Conservation (phyloP, 2,329 filamentous ascomycete species). For the Ceratocystis eucalypticola region DNA sequence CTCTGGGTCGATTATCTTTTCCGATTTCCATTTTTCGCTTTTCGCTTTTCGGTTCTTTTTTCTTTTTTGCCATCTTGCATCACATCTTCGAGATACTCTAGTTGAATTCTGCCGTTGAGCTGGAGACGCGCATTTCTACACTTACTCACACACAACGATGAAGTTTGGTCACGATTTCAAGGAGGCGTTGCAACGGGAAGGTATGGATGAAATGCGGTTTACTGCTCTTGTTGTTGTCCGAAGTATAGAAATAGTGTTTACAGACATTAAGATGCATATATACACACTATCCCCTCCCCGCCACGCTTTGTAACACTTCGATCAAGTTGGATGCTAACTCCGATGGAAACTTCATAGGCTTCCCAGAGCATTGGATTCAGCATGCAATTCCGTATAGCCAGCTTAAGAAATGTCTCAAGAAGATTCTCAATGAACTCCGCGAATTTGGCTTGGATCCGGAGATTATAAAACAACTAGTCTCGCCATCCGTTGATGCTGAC, state of each 20-base stretch:
- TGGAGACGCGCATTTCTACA: neutral
- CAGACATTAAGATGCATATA: too few relatives aligned
- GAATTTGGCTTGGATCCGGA: constrained; percentile 58
- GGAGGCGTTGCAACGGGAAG: constrained; percentile 51
- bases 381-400: constrained; percentile 71
- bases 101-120: neutral
- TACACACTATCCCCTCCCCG: too few relatives aligned
- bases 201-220: constrained; percentile 23
- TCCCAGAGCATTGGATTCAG: constrained; percentile 57
- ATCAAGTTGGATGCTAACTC: neutral
- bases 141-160: constrained; percentile 38
- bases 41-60: too few relatives aligned
- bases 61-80: too few relatives aligned
- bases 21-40: neutral
- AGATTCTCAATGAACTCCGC: constrained; percentile 57
- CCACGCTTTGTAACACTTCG: too few relatives aligned
- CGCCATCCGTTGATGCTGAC: constrained; percentile 34
- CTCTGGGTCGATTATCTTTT: neutral
- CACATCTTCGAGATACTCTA: neutral
- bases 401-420: constrained; percentile 81
- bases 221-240: too few relatives aligned
- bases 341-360: constrained; percentile 34
- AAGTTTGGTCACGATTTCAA: constrained; percentile 77
- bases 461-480: constrained; percentile 53
- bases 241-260: too few relatives aligned